phyloP scores from a whole-genome alignment of 2,329 filamentous ascomycete genomes.

The Penicillium nordicum region DNA sequence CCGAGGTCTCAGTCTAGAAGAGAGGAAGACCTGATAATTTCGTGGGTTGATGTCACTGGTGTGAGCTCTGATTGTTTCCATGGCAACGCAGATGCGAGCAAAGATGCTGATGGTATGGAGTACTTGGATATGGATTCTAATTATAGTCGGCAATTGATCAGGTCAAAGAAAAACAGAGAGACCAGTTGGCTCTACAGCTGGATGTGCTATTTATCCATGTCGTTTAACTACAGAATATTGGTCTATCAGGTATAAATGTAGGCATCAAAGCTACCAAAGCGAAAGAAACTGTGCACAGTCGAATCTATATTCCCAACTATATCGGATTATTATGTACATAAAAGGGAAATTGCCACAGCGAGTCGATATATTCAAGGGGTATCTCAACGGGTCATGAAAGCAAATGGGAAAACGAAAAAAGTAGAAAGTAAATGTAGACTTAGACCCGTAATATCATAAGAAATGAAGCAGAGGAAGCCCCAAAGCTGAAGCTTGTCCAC shows the following conservation, averaged over 20 bases:
- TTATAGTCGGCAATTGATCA: background rate
- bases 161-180: too few relatives aligned
- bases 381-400: conserved; percentile 36
- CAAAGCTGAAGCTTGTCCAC: conserved; percentile 1
- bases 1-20: background rate
- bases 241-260: background rate
- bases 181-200: background rate
- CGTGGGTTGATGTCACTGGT: background rate
- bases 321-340: conserved; percentile 37
- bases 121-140: background rate
- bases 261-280: background rate
- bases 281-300: conserved; percentile 16
- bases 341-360: conserved; percentile 27
- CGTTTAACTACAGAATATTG: background rate
- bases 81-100: conserved; percentile 18
- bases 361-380: conserved; percentile 37
- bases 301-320: conserved; percentile 28
- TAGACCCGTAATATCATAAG: conserved; percentile 24
- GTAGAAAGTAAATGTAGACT: conserved; percentile 15
- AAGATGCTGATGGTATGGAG: background rate
- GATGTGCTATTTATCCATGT: background rate
- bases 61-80: conserved; percentile 23
- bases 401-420: conserved; percentile 13
- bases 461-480: conserved; percentile 16
- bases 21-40: background rate